Evolutionary conservation across 805 yeast species (phyloP), one percentile per base, ranked within the genome.

Genomic region (Helenozyma rhizophorensis): DNA sequence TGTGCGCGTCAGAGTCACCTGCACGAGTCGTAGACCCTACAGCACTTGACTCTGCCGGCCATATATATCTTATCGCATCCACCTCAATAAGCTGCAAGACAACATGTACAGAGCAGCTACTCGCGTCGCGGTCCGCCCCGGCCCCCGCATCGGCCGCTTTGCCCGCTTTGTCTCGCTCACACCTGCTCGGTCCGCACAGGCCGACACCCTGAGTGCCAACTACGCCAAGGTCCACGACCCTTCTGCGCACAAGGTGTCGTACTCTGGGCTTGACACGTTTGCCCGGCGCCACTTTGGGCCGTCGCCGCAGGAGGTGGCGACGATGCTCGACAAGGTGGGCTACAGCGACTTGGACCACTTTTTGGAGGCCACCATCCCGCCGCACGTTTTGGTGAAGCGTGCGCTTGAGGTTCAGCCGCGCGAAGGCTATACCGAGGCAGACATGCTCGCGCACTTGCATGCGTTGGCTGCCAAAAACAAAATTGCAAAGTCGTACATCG

Each of bases 241-340:
- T 7, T 6, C 5, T 8, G 53, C 65, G 15, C 28, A 37, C 9
- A 37, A 45, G 19, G 46, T 45, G 22, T 23, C 43, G 2, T 48
- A 60, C 23, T 49, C 45, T 12, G 47, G 74, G 3, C 67, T 85
- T 36, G 98, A 93, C 54, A 80, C 93, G 2, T 93, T 90, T 59
- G 75, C 83, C 30, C 76, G 94, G 52, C 84, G 97, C 50, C 98
- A 93, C 60, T 67, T 90, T 37, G 98, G 98, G 9, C 87, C 94
- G 15, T 68, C 74, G 10, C 79, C 84, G 0, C 50, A 44, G 0
- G 78, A 86, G 42, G 83, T 83, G 13, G 51, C 60, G 12, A 56
- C 61, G 21, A 87, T 90, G 96, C 70, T 93, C 33, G 39, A 58
- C 3, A 57, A 70, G 9, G 66, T 89, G 33, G 89, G 87, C 2